Evolutionary conservation across 345 rosid species (phyloP).

Genomic region (Limnanthes douglasii): DNA sequence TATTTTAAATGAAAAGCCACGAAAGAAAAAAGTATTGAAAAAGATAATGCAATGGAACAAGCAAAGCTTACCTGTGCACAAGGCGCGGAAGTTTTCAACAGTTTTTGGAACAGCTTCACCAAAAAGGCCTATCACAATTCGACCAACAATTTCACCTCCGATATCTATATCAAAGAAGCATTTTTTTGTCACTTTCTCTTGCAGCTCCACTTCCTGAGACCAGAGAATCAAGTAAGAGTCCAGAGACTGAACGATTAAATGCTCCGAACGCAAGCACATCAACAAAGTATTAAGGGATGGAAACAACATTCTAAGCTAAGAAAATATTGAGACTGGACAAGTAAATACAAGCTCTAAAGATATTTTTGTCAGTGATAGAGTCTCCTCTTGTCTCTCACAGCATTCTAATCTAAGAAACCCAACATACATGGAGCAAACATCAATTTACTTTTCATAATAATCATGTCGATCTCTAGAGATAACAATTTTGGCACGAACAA

Average conservation of each 20-base stretch:
- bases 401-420: too few species aligned
- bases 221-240: neutral
- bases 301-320: too few species aligned
- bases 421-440: too few species aligned
- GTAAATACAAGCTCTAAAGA: slow-evolving; percentile 3
- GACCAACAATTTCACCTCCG: slow-evolving; percentile 41
- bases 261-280: neutral
- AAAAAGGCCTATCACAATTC: slow-evolving; percentile 53
- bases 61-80: slow-evolving; percentile 41
- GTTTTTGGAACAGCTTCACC: slow-evolving; percentile 56
- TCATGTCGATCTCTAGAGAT: too few species aligned
- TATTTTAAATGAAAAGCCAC: neutral
- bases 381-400: slow-evolving; percentile 15
- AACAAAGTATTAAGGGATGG: neutral
- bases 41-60: neutral
- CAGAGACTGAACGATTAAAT: too few species aligned
- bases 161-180: slow-evolving; percentile 58
- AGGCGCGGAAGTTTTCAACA: slow-evolving; percentile 48
- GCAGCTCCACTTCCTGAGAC: slow-evolving; percentile 40
- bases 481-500: too few species aligned
- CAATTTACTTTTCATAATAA: too few species aligned
- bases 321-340: slow-evolving; percentile 5
- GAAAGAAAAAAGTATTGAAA: neutral
- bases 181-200: slow-evolving; percentile 48
- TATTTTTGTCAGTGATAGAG: slow-evolving; percentile 3